Base-by-base conservation (phyloP, 768 basidiomycete genomes). In the Lanmaoa rubissima region DNA sequence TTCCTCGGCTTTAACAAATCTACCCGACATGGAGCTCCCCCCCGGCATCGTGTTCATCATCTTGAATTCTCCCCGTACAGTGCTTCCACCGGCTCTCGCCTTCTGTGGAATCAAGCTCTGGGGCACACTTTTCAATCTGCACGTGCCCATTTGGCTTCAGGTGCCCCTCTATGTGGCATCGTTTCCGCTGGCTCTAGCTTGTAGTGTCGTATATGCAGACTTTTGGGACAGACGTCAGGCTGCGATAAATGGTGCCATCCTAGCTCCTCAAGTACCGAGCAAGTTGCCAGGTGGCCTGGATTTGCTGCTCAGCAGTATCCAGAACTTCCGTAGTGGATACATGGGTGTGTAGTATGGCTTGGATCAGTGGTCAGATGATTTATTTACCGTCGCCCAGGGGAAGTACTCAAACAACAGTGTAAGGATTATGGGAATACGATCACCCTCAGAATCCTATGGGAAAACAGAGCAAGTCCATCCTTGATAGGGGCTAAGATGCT, bases 221-320 rank as follows among this genome's bases (percentile, higher is more conserved):
- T 24, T 49, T 28, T 50, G 39, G 5, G 55, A 67, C 28, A 57
- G 32, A 26, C 63, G 54, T 2, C 56, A 58, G 17, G 65, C 65
- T 41, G 52, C 45, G 5, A 24, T 47, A 16, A 56, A 53, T 34
- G 72, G 73, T 8, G 75, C 75, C 6, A 55, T 69, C 17, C 47
- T 73, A 14, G 66, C 76, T 5, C 77, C 76, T 6, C 53, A 24
- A 24, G 70, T 76, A 19, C 54, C 63, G 3, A 73, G 69, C 53
- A 68, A 59, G 40, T 74, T 69, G 73, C 74, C 74, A 4, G 74
- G 73, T 28, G 73, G 74, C 35, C 36, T 80, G 7, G 74, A 76
- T 40, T 43, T 73, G 17, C 54, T 78, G 1, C 28, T 61, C 16
- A 51, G 52, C 5, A 59, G 58, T 17, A 0, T 75, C n/a, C 54